phyloP scores from a whole-genome alignment of 2,329 filamentous ascomycete species.

The Diaporthe citrichinensis region DNA sequence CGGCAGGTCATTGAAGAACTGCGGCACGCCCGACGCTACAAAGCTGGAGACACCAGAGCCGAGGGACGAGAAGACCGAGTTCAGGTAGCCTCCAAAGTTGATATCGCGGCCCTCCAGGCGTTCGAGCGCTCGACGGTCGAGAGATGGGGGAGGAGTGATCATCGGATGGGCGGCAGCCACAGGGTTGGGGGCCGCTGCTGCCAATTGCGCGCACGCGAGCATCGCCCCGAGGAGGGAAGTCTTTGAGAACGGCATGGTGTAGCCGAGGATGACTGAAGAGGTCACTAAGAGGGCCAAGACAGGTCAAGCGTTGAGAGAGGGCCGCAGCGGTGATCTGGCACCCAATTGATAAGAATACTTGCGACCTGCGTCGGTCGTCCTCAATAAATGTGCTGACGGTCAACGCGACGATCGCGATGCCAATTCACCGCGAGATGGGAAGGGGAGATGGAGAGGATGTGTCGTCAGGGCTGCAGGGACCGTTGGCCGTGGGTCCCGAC shows the following conservation, averaged over 20 bases:
- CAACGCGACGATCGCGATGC: not conserved
- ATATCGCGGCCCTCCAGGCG: slow-evolving; percentile 41
- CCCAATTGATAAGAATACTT: not conserved
- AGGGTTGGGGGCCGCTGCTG: slow-evolving; percentile 40
- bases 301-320: not conserved
- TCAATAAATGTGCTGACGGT: not conserved
- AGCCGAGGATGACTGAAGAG: not conserved
- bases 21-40: slow-evolving; percentile 74
- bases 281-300: not conserved
- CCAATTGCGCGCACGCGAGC: slow-evolving; percentile 41
- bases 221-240: slow-evolving; percentile 28
- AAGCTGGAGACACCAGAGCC: slow-evolving; percentile 71
- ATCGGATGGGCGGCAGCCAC: slow-evolving; percentile 43
- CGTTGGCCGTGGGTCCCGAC: slow-evolving; percentile 5
- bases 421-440: not conserved
- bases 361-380: not conserved
- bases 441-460: not conserved
- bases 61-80: slow-evolving; percentile 64
- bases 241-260: slow-evolving; percentile 32
- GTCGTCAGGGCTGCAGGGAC: not conserved
- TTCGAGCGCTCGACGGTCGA: slow-evolving; percentile 52
- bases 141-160: slow-evolving; percentile 47
- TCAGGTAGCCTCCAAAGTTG: slow-evolving; percentile 65
- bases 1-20: slow-evolving; percentile 78
- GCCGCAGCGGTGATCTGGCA: not conserved